These are phyloP conservation scores for Abrus precatorius DNA, from an alignment of 306 rosid genomes.

Conservation along the genomic window DNA sequence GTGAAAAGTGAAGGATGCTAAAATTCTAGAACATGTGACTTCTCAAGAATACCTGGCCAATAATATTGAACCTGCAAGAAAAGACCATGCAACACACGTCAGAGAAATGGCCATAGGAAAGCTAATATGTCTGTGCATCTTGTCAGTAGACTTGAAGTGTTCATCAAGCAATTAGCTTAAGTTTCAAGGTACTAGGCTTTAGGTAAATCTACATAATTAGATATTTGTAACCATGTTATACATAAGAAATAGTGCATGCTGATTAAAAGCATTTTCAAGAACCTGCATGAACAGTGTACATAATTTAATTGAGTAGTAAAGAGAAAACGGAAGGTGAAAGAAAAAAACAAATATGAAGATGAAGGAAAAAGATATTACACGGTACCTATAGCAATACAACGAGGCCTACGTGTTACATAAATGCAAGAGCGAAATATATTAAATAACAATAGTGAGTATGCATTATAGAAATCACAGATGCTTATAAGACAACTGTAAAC, in stretches of 20 bases:
- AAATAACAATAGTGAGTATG: too few species aligned
- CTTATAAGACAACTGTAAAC: too few species aligned
- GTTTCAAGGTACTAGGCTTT: not conserved
- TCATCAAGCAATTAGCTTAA: conserved; percentile 20
- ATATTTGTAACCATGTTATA: not conserved
- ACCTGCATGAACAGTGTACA: not conserved
- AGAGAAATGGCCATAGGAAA: conserved; percentile 42
- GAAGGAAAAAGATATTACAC: too few species aligned
- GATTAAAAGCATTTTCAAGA: conserved; percentile 2
- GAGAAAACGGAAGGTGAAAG: not conserved
- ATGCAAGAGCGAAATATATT: too few species aligned
- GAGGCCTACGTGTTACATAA: too few species aligned
- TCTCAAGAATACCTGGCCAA: conserved; percentile 82
- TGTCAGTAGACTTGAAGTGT: conserved; percentile 5
- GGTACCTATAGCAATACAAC: too few species aligned
- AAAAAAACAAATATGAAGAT: too few species aligned
- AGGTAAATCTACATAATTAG: not conserved
- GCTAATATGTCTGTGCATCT: conserved; percentile 15
- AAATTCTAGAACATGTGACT: conserved; percentile 43
- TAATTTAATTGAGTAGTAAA: not conserved
- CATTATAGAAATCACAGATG: too few species aligned
- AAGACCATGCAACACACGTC: conserved; percentile 40
- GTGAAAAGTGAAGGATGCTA: conserved; percentile 42
- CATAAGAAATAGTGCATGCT: not conserved
- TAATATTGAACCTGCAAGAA: conserved; percentile 88